Conservation (phyloP, 164 flowering plant genomes). For the Buxus sempervirens region DNA sequence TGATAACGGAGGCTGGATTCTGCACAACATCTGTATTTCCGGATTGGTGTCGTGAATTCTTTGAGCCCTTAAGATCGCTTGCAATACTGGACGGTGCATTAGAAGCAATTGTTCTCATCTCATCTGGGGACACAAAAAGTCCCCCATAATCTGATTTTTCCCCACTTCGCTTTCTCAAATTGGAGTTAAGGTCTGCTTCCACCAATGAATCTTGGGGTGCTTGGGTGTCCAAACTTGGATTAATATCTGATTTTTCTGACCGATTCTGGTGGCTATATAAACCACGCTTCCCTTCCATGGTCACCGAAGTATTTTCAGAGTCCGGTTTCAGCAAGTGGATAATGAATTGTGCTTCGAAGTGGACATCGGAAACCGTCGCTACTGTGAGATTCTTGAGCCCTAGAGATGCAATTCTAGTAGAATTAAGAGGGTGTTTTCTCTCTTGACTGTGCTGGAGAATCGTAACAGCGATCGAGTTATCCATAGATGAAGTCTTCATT, state of each 20-base stretch:
- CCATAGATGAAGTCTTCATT: slow-evolving; percentile 35
- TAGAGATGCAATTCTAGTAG: slow-evolving; percentile 60
- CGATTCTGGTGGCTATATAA: neutral
- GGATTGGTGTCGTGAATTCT: neutral
- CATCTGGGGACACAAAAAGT: neutral
- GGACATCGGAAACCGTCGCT: slow-evolving; percentile 53
- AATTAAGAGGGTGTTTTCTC: slow-evolving; percentile 69
- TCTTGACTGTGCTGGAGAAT: slow-evolving; percentile 74
- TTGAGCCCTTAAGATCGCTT: neutral
- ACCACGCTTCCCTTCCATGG: neutral
- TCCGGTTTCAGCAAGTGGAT: slow-evolving; percentile 28
- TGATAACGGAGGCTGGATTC: neutral
- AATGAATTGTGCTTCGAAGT: slow-evolving; percentile 41
- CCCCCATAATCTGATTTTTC: slow-evolving; percentile 4
- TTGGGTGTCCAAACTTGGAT: neutral
- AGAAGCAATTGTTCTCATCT: no score
- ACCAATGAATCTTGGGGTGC: neutral
- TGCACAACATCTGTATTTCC: neutral
- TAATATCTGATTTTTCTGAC: neutral
- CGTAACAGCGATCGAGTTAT: slow-evolving; percentile 55
- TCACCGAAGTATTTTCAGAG: slow-evolving; percentile 3
- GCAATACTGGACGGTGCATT: no score
- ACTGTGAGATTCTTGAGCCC: slow-evolving; percentile 63
- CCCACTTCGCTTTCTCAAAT: slow-evolving; percentile 3
- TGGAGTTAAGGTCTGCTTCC: slow-evolving; percentile 1